Percentiles rank a stretch among this genome's conserved stretches.
Conservation (phyloP, 1,284 basidiomycete species). For the Tranzscheliella williamsii region DNA sequence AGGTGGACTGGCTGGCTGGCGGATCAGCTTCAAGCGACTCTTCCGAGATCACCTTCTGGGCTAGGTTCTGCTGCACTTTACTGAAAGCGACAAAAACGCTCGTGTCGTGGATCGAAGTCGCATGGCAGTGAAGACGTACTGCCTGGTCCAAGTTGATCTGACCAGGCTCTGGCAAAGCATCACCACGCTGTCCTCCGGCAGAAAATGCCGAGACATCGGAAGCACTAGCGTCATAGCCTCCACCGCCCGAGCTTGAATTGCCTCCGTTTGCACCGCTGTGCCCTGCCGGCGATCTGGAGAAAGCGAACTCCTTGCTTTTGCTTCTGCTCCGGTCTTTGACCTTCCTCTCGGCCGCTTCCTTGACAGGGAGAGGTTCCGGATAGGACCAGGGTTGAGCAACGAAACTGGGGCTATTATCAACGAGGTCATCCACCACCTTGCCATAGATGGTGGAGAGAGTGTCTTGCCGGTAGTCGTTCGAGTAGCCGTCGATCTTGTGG, state of each 20-base stretch:
- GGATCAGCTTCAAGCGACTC: slow-evolving; percentile 70
- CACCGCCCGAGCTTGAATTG: slow-evolving; percentile 25
- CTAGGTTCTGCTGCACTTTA: slow-evolving; percentile 65
- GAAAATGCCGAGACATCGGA: slow-evolving; percentile 45
- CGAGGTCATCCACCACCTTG: slow-evolving; percentile 54
- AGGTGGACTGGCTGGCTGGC: neutral
- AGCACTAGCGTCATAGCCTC: slow-evolving; percentile 35
- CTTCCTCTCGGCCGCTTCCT: slow-evolving; percentile 7
- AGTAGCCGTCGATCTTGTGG: slow-evolving; percentile 90
- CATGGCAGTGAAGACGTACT: slow-evolving; percentile 69
- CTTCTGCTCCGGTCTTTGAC: slow-evolving; percentile 23
- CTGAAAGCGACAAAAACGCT: slow-evolving; percentile 86
- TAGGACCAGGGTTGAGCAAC: slow-evolving; percentile 38
- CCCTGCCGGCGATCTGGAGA: slow-evolving; percentile 21
- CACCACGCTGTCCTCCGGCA: slow-evolving; percentile 20
- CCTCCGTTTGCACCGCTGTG: slow-evolving; percentile 4
- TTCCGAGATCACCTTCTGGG: slow-evolving; percentile 72
- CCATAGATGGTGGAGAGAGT: slow-evolving; percentile 53
- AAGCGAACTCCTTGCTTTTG: slow-evolving; percentile 29
- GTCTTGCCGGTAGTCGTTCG: slow-evolving; percentile 82
- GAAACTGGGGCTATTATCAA: slow-evolving; percentile 44
- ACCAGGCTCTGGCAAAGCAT: slow-evolving; percentile 26
- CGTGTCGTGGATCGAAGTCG: slow-evolving; percentile 87
- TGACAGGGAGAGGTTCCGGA: slow-evolving; percentile 17
- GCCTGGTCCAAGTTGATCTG: slow-evolving; percentile 48